Conservation (phyloP, 2,329 filamentous ascomycete species). For the Lecanicillium sp. region DNA sequence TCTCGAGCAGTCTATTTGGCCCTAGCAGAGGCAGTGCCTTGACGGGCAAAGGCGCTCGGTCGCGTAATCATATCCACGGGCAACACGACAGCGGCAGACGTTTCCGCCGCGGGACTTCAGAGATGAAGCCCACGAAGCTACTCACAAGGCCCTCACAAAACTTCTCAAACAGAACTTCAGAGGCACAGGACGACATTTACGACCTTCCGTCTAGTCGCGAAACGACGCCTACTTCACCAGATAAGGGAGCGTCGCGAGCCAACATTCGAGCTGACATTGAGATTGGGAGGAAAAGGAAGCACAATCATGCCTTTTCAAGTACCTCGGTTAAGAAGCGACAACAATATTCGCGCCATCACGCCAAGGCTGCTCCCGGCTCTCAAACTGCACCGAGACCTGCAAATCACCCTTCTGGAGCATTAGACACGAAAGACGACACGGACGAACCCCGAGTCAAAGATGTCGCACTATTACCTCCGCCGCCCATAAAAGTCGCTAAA, state of each 20-base stretch:
- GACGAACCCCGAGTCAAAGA: not conserved
- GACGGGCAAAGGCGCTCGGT: not conserved
- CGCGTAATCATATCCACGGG: not conserved
- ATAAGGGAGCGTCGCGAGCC: not conserved
- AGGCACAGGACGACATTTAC: constrained; percentile 10
- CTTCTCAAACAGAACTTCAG: not conserved
- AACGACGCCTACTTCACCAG: constrained; percentile 1
- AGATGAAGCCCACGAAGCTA: not conserved
- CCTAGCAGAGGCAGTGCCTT: not conserved
- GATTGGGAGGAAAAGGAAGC: constrained; percentile 9
- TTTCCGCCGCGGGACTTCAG: not conserved
- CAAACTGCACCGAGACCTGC: not conserved
- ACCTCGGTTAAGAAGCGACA: not conserved
- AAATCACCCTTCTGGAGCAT: not conserved
- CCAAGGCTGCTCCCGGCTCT: not conserved
- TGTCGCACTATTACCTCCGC: too few species aligned
- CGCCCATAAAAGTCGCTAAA: too few species aligned
- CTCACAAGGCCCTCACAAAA: not conserved
- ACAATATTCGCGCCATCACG: not conserved
- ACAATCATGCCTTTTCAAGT: not conserved
- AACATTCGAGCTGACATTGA: not conserved
- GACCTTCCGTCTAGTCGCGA: constrained; percentile 8
- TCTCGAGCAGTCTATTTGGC: not conserved
- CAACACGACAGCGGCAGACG: not conserved
- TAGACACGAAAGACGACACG: not conserved